Percentiles rank a stretch among this genome's conserved stretches.
Conservation (phyloP, 306 rosid genomes). For the Gillenia trifoliata region DNA sequence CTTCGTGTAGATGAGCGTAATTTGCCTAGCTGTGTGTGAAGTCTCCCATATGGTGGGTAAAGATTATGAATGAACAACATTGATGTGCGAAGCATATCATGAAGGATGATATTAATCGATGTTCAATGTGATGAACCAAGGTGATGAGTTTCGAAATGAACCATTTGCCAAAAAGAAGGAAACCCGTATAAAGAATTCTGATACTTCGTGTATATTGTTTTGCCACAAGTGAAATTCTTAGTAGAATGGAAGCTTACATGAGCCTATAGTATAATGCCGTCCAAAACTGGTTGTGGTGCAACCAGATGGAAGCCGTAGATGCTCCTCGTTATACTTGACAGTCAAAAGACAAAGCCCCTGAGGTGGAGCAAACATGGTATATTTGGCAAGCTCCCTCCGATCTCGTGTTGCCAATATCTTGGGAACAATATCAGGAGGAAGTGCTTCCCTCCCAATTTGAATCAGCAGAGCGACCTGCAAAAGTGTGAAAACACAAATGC, state of each 20-base stretch:
- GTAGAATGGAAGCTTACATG: conserved; percentile 77
- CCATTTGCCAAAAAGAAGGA: too few species aligned
- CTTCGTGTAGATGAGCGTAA: too few species aligned
- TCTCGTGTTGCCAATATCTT: conserved; percentile 64
- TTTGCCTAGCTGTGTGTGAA: too few species aligned
- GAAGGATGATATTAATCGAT: too few species aligned
- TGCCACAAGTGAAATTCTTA: conserved; percentile 20
- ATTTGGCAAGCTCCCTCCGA: conserved; percentile 85
- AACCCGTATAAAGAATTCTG: too few species aligned
- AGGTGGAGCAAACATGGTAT: conserved; percentile 58
- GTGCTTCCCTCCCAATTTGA: conserved; percentile 82
- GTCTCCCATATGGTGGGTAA: too few species aligned
- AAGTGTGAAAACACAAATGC: background rate
- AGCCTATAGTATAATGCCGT: conserved; percentile 57
- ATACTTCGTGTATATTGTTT: conserved; percentile 1
- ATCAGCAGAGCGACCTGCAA: conserved; percentile 73
- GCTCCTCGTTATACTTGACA: conserved; percentile 64
- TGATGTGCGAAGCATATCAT: too few species aligned
- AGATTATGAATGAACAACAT: too few species aligned
- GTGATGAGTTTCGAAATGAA: too few species aligned
- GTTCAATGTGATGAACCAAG: too few species aligned
- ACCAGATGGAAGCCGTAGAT: conserved; percentile 58
- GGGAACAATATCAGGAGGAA: conserved; percentile 72
- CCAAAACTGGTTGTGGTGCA: conserved; percentile 68
- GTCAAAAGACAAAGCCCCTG: conserved; percentile 82